A percentile compares a stretch with the other conserved stretches of the same genome.
Conservation (phyloP, 768 basidiomycete genomes). For the Paxillus involutus region DNA sequence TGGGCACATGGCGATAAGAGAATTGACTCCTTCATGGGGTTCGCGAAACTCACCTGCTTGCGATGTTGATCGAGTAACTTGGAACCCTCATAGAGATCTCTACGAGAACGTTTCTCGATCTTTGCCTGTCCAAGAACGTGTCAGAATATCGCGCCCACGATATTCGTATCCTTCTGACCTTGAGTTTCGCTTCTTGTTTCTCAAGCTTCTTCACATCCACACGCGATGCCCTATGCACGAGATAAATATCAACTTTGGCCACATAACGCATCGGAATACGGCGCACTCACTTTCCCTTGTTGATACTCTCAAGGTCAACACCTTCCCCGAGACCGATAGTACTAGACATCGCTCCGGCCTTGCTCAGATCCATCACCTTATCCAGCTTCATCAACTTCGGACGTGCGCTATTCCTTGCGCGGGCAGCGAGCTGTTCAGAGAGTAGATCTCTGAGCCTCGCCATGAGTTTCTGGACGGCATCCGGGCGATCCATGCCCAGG, state of each 20-base stretch:
- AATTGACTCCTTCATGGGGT: neutral
- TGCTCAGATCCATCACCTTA: constrained; percentile 88
- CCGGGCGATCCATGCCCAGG: constrained; percentile 60
- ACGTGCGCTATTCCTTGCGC: constrained; percentile 57
- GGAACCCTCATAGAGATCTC: constrained; percentile 94
- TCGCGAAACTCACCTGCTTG: constrained; percentile 63
- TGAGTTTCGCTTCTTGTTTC: constrained; percentile 95
- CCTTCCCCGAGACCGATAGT: constrained; percentile 81
- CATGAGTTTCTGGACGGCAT: constrained; percentile 69
- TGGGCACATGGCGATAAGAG: constrained; percentile 30
- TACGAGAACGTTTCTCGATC: constrained; percentile 90
- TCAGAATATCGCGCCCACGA: neutral
- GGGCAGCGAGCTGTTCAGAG: constrained; percentile 59
- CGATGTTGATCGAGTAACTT: constrained; percentile 91
- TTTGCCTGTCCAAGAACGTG: constrained; percentile 61
- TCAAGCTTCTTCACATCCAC: constrained; percentile 96
- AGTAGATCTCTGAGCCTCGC: constrained; percentile 58
- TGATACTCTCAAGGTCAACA: constrained; percentile 88
- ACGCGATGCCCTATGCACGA: constrained; percentile 66
- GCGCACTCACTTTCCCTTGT: constrained; percentile 82
- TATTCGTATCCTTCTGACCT: constrained; percentile 41
- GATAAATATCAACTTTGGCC: constrained; percentile 3
- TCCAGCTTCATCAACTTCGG: constrained; percentile 76
- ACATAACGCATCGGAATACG: neutral
- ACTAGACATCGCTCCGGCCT: constrained; percentile 68